Conservation (phyloP, 495 filamentous ascomycete genomes). For the Lasiosphaeris hirsuta region DNA sequence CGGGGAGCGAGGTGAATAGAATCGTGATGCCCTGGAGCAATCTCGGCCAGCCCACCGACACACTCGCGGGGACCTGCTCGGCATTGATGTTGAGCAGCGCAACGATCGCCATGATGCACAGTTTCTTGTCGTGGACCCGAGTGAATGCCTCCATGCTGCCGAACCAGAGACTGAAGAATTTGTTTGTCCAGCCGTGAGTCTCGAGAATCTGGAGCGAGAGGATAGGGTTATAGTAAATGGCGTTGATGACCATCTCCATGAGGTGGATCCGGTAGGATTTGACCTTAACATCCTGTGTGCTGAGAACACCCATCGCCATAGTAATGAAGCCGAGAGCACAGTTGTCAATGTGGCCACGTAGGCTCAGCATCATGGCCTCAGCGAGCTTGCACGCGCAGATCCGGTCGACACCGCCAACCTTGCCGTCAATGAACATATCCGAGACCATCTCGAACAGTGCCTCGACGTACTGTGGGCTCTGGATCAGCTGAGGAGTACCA, state of each 20-base stretch:
- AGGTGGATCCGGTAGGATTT: constrained; percentile 93
- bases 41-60: constrained; percentile 96
- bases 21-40: constrained; percentile 81
- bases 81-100: constrained; percentile 72
- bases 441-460: constrained; percentile 80
- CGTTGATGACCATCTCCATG: constrained; percentile 99
- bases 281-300: constrained; percentile 64
- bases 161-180: constrained; percentile 98
- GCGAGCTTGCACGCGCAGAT: constrained; percentile 99
- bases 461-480: constrained; percentile 80
- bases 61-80: constrained; percentile 76
- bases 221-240: constrained; percentile 90
- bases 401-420: constrained; percentile 89
- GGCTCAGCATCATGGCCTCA: constrained; percentile 92
- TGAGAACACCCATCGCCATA: constrained; percentile 81
- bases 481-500: constrained; percentile 70
- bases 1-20: constrained; percentile 87
- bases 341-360: constrained; percentile 84
- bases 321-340: constrained; percentile 82
- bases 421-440: constrained; percentile 70
- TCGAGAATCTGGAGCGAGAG: constrained; percentile 83
- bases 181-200: constrained; percentile 94
- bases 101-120: constrained; percentile 91
- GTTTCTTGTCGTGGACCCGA: constrained; percentile 95
- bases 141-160: constrained; percentile 90